Evolutionary conservation across 306 rosid genomes (phyloP).

Genomic region (Lathyrus tuberosus): DNA sequence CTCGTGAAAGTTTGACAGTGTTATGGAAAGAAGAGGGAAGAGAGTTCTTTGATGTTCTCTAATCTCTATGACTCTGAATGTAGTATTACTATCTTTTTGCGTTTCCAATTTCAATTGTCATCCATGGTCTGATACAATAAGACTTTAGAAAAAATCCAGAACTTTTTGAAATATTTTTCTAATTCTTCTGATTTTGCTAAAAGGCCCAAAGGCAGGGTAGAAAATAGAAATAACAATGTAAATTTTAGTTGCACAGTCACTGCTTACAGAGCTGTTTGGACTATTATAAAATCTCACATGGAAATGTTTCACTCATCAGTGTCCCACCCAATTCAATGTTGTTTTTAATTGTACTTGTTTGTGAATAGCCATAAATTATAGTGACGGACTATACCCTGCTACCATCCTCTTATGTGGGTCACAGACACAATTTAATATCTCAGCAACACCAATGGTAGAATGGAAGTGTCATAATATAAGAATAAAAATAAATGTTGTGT

Average conservation of each 20-base stretch:
- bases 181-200: slow-evolving; percentile 2
- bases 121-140: too few species aligned
- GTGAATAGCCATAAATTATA: slow-evolving; percentile 23
- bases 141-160: too few species aligned
- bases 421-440: background rate
- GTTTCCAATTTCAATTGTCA: too few species aligned
- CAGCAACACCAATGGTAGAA: slow-evolving; percentile 13
- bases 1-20: slow-evolving; percentile 36
- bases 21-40: background rate
- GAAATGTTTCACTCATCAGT: slow-evolving; percentile 30
- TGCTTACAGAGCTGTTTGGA: background rate
- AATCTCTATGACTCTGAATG: background rate
- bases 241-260: slow-evolving; percentile 1
- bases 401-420: slow-evolving; percentile 10
- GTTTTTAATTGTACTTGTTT: slow-evolving; percentile 11
- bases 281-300: slow-evolving; percentile 12
- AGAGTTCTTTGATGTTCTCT: background rate
- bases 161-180: too few species aligned
- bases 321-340: slow-evolving; percentile 42
- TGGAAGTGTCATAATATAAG: background rate
- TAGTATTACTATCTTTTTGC: too few species aligned
- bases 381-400: slow-evolving; percentile 1
- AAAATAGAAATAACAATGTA: background rate
- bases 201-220: slow-evolving; percentile 1
- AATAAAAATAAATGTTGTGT: background rate